Evolutionary conservation across 371 early-diverging fungal genomes (phyloP).

Genomic region (Parasitella parasitica): DNA sequence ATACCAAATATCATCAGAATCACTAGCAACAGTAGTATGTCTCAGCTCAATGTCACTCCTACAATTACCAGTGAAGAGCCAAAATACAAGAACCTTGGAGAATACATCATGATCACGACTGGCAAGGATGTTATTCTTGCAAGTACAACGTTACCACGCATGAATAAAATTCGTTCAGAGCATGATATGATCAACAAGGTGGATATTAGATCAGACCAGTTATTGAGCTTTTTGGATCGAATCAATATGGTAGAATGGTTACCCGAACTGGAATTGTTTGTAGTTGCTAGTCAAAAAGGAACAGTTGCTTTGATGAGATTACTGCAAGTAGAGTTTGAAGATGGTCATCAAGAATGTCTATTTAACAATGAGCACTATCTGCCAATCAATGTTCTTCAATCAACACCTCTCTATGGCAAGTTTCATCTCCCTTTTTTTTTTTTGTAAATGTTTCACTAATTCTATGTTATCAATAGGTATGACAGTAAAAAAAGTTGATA

Average conservation of each 20-base stretch:
- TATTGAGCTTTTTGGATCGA: slow-evolving; percentile 32
- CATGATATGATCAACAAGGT: slow-evolving; percentile 30
- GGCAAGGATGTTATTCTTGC: slow-evolving; percentile 30
- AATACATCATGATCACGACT: slow-evolving; percentile 38
- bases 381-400: slow-evolving; percentile 30
- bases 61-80: neutral
- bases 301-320: slow-evolving; percentile 42
- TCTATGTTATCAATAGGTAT: slow-evolving; percentile 28
- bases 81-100: slow-evolving; percentile 9
- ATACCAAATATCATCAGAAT: slow-evolving; percentile 1
- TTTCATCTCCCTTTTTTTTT: neutral
- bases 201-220: slow-evolving; percentile 38
- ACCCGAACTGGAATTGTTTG: slow-evolving; percentile 41
- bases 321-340: slow-evolving; percentile 32
- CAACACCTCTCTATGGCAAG: slow-evolving; percentile 44
- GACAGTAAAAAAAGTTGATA: slow-evolving; percentile 27
- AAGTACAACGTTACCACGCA: slow-evolving; percentile 18
- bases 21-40: neutral
- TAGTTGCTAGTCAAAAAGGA: slow-evolving; percentile 48
- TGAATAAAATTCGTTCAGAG: slow-evolving; percentile 32
- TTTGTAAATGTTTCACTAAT: no score
- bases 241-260: slow-evolving; percentile 49
- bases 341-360: slow-evolving; percentile 30
- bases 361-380: slow-evolving; percentile 45
- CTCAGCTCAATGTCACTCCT: neutral